Evolutionary conservation across 768 basidiomycete genomes (phyloP), one percentile per base, ranked within the genome.

Genomic region (Suillus clintonianus): DNA sequence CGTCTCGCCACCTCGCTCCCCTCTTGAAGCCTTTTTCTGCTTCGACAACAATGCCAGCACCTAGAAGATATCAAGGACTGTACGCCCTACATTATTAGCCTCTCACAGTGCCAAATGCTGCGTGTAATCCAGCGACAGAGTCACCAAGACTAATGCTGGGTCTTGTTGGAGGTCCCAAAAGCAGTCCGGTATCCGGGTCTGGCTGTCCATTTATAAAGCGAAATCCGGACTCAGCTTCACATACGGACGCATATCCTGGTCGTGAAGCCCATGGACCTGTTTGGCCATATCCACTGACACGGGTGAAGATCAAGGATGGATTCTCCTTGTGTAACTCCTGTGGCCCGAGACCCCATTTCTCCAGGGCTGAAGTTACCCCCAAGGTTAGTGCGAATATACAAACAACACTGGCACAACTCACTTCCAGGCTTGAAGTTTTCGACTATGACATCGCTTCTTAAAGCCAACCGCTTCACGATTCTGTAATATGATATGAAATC

Each of bases 261-360:
- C 88, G 83, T 22, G 84, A 81, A 0, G 86, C 82, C 89, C 89
- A 90, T 24, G 89, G 89, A 2, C 89, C 89, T 0, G 87, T 89
- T 68, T 91, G 89, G 3, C 89, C 89, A 66, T 89, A 91, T 9
- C 89, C 89, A 65, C 88, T 89, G 24, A 91, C 87, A 65, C 95
- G 93, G 8, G 95, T 97, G 71, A 93, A 95, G 69, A 98, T 92
- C 62, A 98, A 83, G 59, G 87, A 89, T 0, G 94, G 91, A 68
- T 97, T 96, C 64, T 87, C 85, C n/a, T 86, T 87, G 24, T 84
- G 85, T 5, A 90, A 71, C 60, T 81, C 80, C 13, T 75, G 75
- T 2, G 88, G 88, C 6, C 87, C 87, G 41, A 90, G 77, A 1
- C 79, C 79, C 88, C 89, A 90, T 74, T 86, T 89, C 69, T 90